Evolutionary conservation across 306 rosid genomes (phyloP), one percentile per base, ranked within the genome.

Genomic region (Lathyrus aphaca): DNA sequence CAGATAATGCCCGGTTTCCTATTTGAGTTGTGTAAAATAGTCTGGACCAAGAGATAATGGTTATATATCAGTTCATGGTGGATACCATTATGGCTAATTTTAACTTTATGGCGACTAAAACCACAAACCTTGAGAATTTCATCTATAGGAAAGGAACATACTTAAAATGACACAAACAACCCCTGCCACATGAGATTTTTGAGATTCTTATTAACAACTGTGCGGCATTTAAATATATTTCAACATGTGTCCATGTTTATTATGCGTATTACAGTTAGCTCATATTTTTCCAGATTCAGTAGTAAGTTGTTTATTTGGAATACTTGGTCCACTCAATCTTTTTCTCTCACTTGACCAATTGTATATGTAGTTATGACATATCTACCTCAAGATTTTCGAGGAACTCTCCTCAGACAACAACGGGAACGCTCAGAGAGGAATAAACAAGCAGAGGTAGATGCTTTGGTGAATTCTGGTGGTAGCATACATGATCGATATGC

Each of bases 331-430:
- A 45, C 42, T 44, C 70, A 65, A 45, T 29, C 37, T 65, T 65
- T 43, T 65, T 8, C 37, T 50, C 64, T 64, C 17, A 64, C 37
- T 61, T 40, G 18, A 64, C 57, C 53, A 73, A 76, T 57, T 30
- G 49, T 61, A 54, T 69, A 51, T 79, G 86, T 83, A 93, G 98
- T 94, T 64, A 85, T 94, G 98, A 90, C 98, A 9, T 94, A 94
- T 87, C 86, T 94, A 77, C 98, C 98, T 68, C 98, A 94, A 86
- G 98, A 90, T 83, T 94, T 94, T 77, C 96, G 98, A 55, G 97
- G 98, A 74, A 85, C 95, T 9, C 88, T 94, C 19, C 83, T 94
- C 54, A 88, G 87, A 77, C 96, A 82, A 78, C 98, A 94, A 81
- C 84, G 96, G 59, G 98, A 94, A 46, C 95, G 98, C 46, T 94